Conservation (phyloP, 495 filamentous ascomycete species). For the Xylaria nigripes region DNA sequence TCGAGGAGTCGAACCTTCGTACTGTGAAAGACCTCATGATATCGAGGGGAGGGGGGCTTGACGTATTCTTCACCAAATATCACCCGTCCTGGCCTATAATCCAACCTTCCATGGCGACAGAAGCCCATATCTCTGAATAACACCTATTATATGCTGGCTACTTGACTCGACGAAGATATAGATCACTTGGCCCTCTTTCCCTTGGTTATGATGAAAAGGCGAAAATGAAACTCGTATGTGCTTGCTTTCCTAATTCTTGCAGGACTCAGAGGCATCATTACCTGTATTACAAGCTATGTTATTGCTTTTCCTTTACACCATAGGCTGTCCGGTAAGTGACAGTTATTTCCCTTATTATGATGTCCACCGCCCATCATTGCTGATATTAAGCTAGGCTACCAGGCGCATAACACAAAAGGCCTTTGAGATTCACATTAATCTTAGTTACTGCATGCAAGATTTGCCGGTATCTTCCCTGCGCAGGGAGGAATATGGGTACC, state of each 20-base stretch:
- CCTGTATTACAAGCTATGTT: conserved; percentile 21
- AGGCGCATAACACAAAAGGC: conserved; percentile 19
- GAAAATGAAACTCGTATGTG: not conserved
- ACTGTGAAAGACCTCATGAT: not conserved
- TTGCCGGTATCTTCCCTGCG: conserved; percentile 17
- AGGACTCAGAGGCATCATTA: conserved; percentile 16
- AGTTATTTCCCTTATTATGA: not conserved
- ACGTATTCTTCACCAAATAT: conserved; percentile 15
- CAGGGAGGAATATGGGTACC: conserved; percentile 3
- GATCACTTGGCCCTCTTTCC: conserved; percentile 16
- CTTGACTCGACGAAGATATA: conserved; percentile 14
- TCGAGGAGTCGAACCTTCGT: not conserved
- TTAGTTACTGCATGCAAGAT: conserved; percentile 19
- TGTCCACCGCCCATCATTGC: not conserved
- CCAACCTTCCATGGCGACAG: conserved; percentile 14
- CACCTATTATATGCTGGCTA: conserved; percentile 21
- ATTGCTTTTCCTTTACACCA: conserved; percentile 18
- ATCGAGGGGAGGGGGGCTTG: not conserved
- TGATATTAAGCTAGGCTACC: conserved; percentile 5
- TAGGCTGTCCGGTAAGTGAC: conserved; percentile 18
- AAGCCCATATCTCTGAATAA: conserved; percentile 14
- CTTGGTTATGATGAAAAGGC: conserved; percentile 9
- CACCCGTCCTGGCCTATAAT: conserved; percentile 26
- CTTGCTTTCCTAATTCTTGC: not conserved
- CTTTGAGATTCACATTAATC: conserved; percentile 15